phyloP scores from a whole-genome alignment of 2,329 filamentous ascomycete species.

The Neurospora crassa region DNA sequence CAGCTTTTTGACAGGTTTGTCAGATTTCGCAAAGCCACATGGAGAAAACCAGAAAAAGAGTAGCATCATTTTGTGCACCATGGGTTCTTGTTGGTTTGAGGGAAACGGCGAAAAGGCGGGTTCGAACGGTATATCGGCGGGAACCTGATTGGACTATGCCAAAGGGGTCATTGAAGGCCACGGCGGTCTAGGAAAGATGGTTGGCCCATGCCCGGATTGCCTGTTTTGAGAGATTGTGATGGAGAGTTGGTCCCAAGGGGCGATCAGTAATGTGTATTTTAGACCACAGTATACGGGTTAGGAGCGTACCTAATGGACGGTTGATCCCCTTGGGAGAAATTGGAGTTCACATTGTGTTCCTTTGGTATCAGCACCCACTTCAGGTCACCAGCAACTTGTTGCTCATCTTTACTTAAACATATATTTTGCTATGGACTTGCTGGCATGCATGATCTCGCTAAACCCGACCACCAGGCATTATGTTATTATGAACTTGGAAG shows the following conservation, averaged over 20 bases:
- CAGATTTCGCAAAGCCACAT: conserved; percentile 4
- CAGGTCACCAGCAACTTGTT: not conserved
- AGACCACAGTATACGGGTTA: not conserved
- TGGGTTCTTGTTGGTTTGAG: conserved; percentile 1
- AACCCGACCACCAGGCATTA: not conserved
- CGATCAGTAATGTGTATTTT: not conserved
- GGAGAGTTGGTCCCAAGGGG: conserved; percentile 5
- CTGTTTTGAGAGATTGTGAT: conserved; percentile 10
- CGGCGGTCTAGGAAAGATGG: conserved; percentile 19
- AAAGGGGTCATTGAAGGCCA: conserved; percentile 14
- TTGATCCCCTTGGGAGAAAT: not conserved
- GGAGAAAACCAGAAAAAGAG: conserved; percentile 1
- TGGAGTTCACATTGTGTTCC: not conserved
- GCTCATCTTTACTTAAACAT: not conserved
- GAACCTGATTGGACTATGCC: conserved; percentile 18
- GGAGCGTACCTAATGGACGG: not conserved
- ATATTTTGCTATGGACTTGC: not conserved
- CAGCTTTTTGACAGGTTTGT: conserved; percentile 12
- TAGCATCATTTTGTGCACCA: not conserved
- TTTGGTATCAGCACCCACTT: not conserved
- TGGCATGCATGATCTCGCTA: not conserved
- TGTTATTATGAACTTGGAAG: conserved; percentile 18
- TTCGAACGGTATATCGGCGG: conserved; percentile 6
- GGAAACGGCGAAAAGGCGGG: conserved; percentile 1
- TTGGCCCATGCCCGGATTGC: conserved; percentile 11